Percentiles rank a stretch among this genome's conserved stretches.
phyloP scores from a whole-genome alignment of 805 yeast species.

The Candida cerambycidarum region DNA sequence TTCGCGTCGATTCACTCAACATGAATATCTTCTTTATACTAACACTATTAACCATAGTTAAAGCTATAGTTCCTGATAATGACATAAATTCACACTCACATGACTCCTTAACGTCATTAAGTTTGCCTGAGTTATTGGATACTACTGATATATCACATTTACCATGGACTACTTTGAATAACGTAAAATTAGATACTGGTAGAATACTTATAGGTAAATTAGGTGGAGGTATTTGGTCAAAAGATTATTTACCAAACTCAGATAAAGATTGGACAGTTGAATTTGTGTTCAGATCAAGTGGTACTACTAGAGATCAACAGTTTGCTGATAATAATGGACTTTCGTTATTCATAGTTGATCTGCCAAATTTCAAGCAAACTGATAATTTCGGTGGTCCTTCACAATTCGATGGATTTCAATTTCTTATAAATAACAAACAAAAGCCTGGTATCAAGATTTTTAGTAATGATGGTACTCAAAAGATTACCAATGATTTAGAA shows the following conservation, averaged over 20 bases:
- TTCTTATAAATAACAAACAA: slow-evolving; percentile 51
- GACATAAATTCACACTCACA: background rate
- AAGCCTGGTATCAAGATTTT: slow-evolving; percentile 57
- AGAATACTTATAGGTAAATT: slow-evolving; percentile 21
- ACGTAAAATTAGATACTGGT: slow-evolving; percentile 88
- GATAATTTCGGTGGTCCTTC: slow-evolving; percentile 52
- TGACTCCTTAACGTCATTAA: slow-evolving; percentile 14
- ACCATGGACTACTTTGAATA: slow-evolving; percentile 48
- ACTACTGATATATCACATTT: slow-evolving; percentile 23
- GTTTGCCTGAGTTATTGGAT: slow-evolving; percentile 37
- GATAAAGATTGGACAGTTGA: slow-evolving; percentile 56
- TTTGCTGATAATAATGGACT: slow-evolving; percentile 50
- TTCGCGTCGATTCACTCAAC: background rate
- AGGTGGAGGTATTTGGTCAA: slow-evolving; percentile 25
- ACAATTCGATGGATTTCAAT: slow-evolving; percentile 61
- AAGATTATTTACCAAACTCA: slow-evolving; percentile 15
- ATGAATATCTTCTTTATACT: slow-evolving; percentile 1
- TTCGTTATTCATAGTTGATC: slow-evolving; percentile 45
- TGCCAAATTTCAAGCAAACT: slow-evolving; percentile 18
- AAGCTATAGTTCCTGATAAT: slow-evolving; percentile 2
- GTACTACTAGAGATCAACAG: slow-evolving; percentile 31
- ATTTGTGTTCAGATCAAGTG: slow-evolving; percentile 60
- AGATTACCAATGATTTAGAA: slow-evolving; percentile 25
- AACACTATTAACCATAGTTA: background rate
- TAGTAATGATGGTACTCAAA: slow-evolving; percentile 56